Evolutionary conservation across 768 basidiomycete species (phyloP), one percentile per base, ranked within the genome.

Genomic region (Tylopilus rubrobrunneus): DNA sequence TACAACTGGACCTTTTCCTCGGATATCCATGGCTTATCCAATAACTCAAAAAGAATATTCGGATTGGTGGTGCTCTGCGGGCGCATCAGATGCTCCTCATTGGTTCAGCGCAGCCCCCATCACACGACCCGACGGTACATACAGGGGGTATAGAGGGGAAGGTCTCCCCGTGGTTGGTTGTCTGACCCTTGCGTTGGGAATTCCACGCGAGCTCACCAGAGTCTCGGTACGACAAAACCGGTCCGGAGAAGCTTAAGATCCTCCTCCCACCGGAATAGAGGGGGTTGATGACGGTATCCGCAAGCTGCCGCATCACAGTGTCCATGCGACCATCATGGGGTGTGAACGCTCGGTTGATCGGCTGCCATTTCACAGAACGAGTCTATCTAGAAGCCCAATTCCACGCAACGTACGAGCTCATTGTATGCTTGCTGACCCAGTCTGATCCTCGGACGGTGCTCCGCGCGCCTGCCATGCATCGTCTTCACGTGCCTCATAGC

Each of bases 101-200:
- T 34, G 6, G 58, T 54, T 17, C 54, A 62, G 52, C 62, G 41
- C 45, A 29, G 23, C 39, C 29, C 51, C 28, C 37, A 39, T 31
- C 31, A 31, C 31, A 31, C 31, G 31, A 31, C 31, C 31, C 31
- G 31, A 31, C 31, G 31, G 25, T 5, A 25, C 25, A 25, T 4
- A 25, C 25, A 25, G 25, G 25, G 25, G 25, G 25, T 25, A 25
- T 25, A 25, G 25, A 25, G 25, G 25, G 25, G 25, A 25, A 25
- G 25, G 25, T 25, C 25, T 25, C 25, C 25, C 5, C 25, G 25
- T 25, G 25, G 25, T 5, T 25, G 25, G 25, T 5, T 25, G 25
- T 25, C 5, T 52, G 52, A 61, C 63, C 58, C 56, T 61, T 57
- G 50, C 4, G 34, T 52, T 61, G 61, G 64, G 61, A 66, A 63